phyloP scores from a whole-genome alignment of 2,329 filamentous ascomycete species.

The Xylaria multiplex region DNA sequence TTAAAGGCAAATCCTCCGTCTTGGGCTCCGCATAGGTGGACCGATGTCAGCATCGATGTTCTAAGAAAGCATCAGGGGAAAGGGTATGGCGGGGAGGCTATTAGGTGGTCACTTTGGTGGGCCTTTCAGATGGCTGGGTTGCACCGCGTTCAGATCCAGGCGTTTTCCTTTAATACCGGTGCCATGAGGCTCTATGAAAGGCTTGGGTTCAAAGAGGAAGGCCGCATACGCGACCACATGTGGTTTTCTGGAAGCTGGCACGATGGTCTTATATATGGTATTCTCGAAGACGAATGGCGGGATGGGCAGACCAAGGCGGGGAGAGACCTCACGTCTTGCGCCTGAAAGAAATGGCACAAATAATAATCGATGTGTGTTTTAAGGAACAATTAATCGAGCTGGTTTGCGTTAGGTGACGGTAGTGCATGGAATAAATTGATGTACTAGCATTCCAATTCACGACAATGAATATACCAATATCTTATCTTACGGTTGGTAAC shows the following conservation, averaged over 20 bases:
- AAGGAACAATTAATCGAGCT: not conserved
- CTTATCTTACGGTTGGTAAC: slow-evolving; percentile 8
- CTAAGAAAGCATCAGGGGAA: slow-evolving; percentile 44
- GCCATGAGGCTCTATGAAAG: slow-evolving; percentile 49
- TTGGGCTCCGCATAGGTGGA: slow-evolving; percentile 54
- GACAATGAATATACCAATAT: not conserved
- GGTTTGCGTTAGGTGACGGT: not conserved
- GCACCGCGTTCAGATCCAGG: slow-evolving; percentile 50
- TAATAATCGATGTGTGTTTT: not conserved
- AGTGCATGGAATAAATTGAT: not conserved
- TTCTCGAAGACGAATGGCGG: slow-evolving; percentile 51
- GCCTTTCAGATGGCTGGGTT: slow-evolving; percentile 50
- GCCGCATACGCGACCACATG: slow-evolving; percentile 47
- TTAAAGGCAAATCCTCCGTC: slow-evolving; percentile 42
- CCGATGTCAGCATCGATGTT: slow-evolving; percentile 51
- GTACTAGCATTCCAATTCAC: not conserved
- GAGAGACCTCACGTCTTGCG: slow-evolving; percentile 27
- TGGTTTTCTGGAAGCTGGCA: slow-evolving; percentile 52
- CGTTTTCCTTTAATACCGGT: slow-evolving; percentile 49
- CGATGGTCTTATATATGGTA: slow-evolving; percentile 49
- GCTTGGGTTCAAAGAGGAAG: slow-evolving; percentile 52
- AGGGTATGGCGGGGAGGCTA: slow-evolving; percentile 53
- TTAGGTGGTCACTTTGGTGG: slow-evolving; percentile 51
- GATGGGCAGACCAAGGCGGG: slow-evolving; percentile 35
- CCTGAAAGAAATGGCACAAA: not conserved